phyloP scores from a whole-genome alignment of 1,139 yeast genomes.

The Kurtzmaniella quercitrusa region DNA sequence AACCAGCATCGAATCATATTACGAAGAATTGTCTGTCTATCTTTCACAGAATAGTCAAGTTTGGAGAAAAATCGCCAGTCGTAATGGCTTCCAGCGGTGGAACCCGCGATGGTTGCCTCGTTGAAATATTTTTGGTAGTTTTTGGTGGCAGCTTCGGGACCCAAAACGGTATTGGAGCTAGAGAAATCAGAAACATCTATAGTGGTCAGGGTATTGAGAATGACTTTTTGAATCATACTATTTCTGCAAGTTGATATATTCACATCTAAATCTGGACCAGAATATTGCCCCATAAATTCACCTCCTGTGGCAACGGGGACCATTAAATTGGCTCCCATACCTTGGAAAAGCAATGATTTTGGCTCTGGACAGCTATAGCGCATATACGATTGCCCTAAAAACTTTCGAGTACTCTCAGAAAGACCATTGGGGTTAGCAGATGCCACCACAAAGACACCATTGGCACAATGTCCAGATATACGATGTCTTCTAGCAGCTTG shows the following conservation, averaged over 20 bases:
- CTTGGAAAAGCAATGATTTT: background rate
- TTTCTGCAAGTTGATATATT: background rate
- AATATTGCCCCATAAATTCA: background rate
- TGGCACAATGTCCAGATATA: background rate
- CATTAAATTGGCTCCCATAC: background rate
- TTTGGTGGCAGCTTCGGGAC: background rate
- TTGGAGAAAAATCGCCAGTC: slow-evolving; percentile 21
- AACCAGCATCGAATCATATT: slow-evolving; percentile 33
- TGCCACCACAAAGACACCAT: background rate
- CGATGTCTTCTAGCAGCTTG: background rate
- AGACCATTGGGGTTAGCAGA: background rate
- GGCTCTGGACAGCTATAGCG: background rate
- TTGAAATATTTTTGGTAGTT: slow-evolving; percentile 15
- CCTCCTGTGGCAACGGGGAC: background rate
- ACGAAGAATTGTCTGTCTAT: slow-evolving; percentile 3
- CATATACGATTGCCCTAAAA: slow-evolving; percentile 2
- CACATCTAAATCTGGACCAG: background rate
- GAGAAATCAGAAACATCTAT: background rate
- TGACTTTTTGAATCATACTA: background rate
- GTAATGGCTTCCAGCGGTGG: slow-evolving; percentile 17
- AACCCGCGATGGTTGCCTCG: slow-evolving; percentile 14
- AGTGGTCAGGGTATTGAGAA: background rate
- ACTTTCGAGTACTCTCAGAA: slow-evolving; percentile 1
- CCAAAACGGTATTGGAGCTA: background rate
- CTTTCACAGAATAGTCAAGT: slow-evolving; percentile 1